phyloP scores from a whole-genome alignment of 768 basidiomycete species.

The Thelephora ganbajun region DNA sequence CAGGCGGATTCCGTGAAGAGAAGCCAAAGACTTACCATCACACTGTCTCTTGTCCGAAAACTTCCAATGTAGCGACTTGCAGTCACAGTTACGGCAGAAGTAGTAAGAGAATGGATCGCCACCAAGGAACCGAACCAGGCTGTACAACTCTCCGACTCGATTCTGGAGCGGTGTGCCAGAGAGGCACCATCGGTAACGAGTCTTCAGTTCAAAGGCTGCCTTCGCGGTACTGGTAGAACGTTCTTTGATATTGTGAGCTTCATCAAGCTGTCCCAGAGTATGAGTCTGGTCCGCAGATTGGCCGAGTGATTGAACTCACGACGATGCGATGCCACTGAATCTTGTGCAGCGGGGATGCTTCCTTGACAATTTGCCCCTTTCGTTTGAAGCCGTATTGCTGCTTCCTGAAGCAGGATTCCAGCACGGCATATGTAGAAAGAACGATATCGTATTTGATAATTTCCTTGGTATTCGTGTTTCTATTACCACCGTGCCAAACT shows the following conservation, averaged over 20 bases:
- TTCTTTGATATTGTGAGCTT: slow-evolving; percentile 98
- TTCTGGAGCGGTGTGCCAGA: slow-evolving; percentile 96
- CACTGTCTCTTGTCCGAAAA: slow-evolving; percentile 76
- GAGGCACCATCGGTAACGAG: slow-evolving; percentile 83
- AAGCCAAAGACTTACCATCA: slow-evolving; percentile 40
- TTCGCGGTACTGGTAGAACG: slow-evolving; percentile 90
- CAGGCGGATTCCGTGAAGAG: neutral
- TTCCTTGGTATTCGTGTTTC: slow-evolving; percentile 51
- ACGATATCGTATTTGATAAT: slow-evolving; percentile 85
- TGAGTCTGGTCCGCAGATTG: neutral
- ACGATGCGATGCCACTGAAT: slow-evolving; percentile 78
- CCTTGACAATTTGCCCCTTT: slow-evolving; percentile 71
- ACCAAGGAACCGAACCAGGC: slow-evolving; percentile 84
- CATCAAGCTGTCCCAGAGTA: slow-evolving; percentile 49
- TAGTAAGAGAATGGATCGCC: slow-evolving; percentile 87
- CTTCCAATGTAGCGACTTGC: slow-evolving; percentile 92
- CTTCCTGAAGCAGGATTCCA: slow-evolving; percentile 88
- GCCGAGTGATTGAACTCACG: slow-evolving; percentile 25
- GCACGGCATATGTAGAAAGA: slow-evolving; percentile 74
- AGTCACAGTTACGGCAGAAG: slow-evolving; percentile 78
- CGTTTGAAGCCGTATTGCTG: slow-evolving; percentile 88
- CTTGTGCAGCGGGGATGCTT: slow-evolving; percentile 73
- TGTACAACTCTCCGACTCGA: slow-evolving; percentile 97
- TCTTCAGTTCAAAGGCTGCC: slow-evolving; percentile 82
- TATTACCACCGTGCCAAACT: slow-evolving; percentile 82